Conservation (phyloP, 176 grass and related monocot species). For the Musa acuminata region DNA sequence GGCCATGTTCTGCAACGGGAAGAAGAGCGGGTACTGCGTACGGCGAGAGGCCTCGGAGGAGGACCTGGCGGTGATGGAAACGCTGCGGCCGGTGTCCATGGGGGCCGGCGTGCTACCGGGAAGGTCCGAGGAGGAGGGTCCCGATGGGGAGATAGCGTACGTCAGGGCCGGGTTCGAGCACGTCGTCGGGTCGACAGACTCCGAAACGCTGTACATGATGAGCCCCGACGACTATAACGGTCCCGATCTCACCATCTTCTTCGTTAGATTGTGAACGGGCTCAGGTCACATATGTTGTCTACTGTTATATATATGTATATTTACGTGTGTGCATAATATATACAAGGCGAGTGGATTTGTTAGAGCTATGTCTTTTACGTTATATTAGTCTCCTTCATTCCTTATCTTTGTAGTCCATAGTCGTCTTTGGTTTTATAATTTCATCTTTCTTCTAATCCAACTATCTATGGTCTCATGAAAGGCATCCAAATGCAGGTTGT, state of each 20-base stretch:
- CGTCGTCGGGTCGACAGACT: constrained; percentile 14
- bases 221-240: neutral
- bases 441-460: too few species aligned
- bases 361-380: too few species aligned
- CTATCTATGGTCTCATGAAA: too few species aligned
- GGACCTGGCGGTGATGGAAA: constrained; percentile 14
- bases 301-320: neutral
- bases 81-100: constrained; percentile 6
- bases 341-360: too few species aligned
- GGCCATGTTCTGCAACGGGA: constrained; percentile 18
- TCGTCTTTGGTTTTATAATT: too few species aligned
- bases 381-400: too few species aligned
- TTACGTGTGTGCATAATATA: neutral
- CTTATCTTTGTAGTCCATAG: too few species aligned
- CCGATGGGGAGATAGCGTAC: constrained; percentile 20
- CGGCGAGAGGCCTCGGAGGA: constrained; percentile 9
- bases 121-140: neutral
- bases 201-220: constrained; percentile 7
- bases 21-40: constrained; percentile 6
- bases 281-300: neutral
- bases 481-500: too few species aligned
- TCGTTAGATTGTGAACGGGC: constrained; percentile 23
- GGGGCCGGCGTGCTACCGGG: constrained; percentile 2
- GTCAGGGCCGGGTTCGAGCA: constrained; percentile 5
- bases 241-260: constrained; percentile 6